A percentile compares a stretch with the other conserved stretches of the same genome.
These are phyloP conservation scores for Penicillium arizonense DNA, from an alignment of 495 filamentous ascomycete species.

Conservation along the genomic window DNA sequence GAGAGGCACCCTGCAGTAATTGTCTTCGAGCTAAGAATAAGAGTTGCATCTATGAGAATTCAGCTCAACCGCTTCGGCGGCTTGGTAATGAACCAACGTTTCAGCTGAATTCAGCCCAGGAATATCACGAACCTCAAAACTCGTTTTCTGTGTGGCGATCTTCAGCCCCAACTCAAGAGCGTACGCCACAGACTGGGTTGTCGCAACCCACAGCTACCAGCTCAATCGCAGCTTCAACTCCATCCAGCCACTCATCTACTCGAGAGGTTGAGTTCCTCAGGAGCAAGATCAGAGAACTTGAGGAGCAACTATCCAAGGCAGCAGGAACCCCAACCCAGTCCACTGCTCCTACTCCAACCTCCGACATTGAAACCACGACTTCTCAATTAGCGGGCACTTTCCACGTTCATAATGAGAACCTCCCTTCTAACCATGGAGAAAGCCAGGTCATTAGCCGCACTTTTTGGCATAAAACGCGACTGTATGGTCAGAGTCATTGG, in stretches of 20 bases:
- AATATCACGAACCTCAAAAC: background rate
- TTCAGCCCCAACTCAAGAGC: background rate
- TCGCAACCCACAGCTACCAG: conserved; percentile 14
- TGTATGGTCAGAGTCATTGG: conserved; percentile 59
- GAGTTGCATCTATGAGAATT: conserved; percentile 40
- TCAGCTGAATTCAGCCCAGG: background rate
- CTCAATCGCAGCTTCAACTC: conserved; percentile 29
- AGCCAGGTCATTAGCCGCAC: conserved; percentile 26
- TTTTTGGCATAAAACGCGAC: conserved; percentile 51
- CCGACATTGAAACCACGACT: conserved; percentile 27
- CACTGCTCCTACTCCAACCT: conserved; percentile 9
- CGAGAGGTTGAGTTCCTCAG: conserved; percentile 38
- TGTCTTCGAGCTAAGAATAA: conserved; percentile 44
- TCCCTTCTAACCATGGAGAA: conserved; percentile 15
- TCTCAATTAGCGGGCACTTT: conserved; percentile 26
- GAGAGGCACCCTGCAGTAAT: conserved; percentile 49
- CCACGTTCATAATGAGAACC: conserved; percentile 25
- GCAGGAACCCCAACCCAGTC: background rate
- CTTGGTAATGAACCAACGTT: conserved; percentile 1
- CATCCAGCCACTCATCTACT: conserved; percentile 23
- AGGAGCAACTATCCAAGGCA: conserved; percentile 41
- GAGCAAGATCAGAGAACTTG: conserved; percentile 40
- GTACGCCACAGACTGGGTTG: conserved; percentile 6
- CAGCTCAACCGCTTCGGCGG: conserved; percentile 12
- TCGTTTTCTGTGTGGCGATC: background rate